Percentiles rank a stretch among this genome's conserved stretches.
phyloP scores from a whole-genome alignment of 2,329 filamentous ascomycete genomes.

The Dactylellina drechsleri region DNA sequence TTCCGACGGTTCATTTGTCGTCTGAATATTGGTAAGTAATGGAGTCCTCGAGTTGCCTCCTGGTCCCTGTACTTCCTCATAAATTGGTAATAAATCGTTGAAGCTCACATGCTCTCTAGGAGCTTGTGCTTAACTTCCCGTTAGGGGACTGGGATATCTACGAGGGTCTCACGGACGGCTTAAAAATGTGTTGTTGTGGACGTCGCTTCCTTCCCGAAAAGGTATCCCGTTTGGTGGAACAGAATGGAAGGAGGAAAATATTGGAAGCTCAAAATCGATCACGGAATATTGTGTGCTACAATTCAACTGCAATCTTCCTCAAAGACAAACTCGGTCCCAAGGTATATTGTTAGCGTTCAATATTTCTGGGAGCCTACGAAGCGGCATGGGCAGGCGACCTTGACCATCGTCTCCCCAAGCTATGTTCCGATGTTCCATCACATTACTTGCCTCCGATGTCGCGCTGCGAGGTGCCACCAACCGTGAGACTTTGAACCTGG shows the following conservation, averaged over 20 bases:
- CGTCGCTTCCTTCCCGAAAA: constrained; percentile 31
- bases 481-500: not conserved
- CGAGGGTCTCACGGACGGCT: not conserved
- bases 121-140: constrained; percentile 5
- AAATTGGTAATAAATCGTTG: not conserved
- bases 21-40: constrained; percentile 12
- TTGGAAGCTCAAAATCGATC: constrained; percentile 32
- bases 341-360: not conserved
- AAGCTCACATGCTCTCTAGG: constrained; percentile 10
- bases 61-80: not conserved
- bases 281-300: constrained; percentile 44
- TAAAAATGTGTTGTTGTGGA: constrained; percentile 35
- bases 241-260: constrained; percentile 28
- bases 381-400: not conserved
- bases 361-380: constrained; percentile 16
- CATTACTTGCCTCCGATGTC: constrained; percentile 2
- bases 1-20: not conserved
- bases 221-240: not conserved
- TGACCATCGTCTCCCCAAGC: too few species aligned
- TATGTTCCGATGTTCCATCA: not conserved
- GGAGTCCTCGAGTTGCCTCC: too few species aligned
- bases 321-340: not conserved
- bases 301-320: too few species aligned
- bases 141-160: constrained; percentile 11
- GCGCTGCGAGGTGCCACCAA: constrained; percentile 4